Base-by-base conservation (phyloP, 2,329 filamentous ascomycete genomes). In the Rhinocladiella similis region DNA sequence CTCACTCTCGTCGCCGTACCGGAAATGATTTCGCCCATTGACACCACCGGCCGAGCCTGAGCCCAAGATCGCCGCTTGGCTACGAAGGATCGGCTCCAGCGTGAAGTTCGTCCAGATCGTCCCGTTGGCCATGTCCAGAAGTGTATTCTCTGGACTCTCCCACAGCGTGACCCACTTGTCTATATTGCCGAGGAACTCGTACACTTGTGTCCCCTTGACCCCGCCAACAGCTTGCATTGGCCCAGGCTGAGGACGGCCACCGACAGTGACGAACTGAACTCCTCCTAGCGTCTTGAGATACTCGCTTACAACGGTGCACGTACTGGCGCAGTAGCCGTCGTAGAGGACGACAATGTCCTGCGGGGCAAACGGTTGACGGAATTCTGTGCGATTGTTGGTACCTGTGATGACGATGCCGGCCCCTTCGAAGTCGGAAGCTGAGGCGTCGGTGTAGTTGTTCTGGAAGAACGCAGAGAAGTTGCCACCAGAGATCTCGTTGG, bases 161-260 rank as follows among this genome's bases (percentile, higher is more conserved):
- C 54, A 57, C 16, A 61, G 45, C 27, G 54, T 49, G 22, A 48
- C 35, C 59, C 59, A 61, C 1, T 7, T 12, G 29, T 39, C 20
- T 29, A 38, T n/a, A 18, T 33, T 25, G 20, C 7, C 6, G 12
- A 7, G 5, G 19, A 49, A 54, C 13, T 16, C 12, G 42, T 60
- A 62, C 22, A 55, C 49, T 22, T 67, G 56, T 4, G 64, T 57
- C 10, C 86, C 86, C 64, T 86, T 84, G 47, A 83, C 79, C n/a
- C 85, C 86, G n/a, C 85, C 84, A 16, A 87, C 75, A 3, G 77
- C 79, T 72, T 87, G 83, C 73, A 86, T 88, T 0, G 80, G 78
- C 3, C 72, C 73, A 0, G 74, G 64, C 10, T 72, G 70, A 0
- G 85, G 80, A 1, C 82, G 80, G 1, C 87, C 87, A 9, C 87